Evolutionary conservation across 2,329 filamentous ascomycete genomes (phyloP).

Genomic region (Phaeoacremonium minimum): DNA sequence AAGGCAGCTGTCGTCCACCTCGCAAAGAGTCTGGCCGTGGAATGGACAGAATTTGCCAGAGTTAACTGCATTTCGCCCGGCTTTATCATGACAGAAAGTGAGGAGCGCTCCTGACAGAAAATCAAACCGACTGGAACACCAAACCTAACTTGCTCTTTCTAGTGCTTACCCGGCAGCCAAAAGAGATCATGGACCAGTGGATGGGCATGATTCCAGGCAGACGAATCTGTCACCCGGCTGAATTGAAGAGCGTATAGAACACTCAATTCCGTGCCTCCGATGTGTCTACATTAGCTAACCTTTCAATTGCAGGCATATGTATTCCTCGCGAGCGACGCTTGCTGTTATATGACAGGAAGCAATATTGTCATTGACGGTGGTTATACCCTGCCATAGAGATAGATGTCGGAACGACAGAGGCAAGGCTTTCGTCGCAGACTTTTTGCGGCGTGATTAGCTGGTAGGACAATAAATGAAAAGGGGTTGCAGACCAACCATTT

Average conservation of each 20-base stretch:
- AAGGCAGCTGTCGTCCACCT: conserved; percentile 7
- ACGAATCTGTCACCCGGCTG: conserved; percentile 10
- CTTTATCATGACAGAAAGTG: conserved; percentile 10
- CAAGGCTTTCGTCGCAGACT: too few species aligned
- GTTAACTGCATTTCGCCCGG: conserved; percentile 14
- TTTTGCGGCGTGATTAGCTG: too few species aligned
- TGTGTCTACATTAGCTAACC: not conserved
- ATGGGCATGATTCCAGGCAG: conserved; percentile 11
- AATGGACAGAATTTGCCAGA: conserved; percentile 2
- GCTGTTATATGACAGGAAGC: conserved; percentile 41
- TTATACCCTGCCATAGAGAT: conserved; percentile 27
- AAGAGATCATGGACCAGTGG: conserved; percentile 12
- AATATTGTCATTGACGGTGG: conserved; percentile 44
- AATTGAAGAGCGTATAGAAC: conserved; percentile 13
- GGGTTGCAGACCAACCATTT: too few species aligned
- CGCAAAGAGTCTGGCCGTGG: conserved; percentile 7
- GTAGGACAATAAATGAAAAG: too few species aligned
- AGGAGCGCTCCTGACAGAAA: not conserved
- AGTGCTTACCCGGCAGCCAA: conserved; percentile 12
- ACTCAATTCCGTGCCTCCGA: not conserved
- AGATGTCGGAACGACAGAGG: too few species aligned
- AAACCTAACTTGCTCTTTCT: not conserved
- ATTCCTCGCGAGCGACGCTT: conserved; percentile 41
- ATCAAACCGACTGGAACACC: not conserved
- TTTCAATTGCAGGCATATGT: conserved; percentile 31